A percentile compares a stretch with the other conserved stretches of the same genome.
Conservation (phyloP, 352 stramenopile species). For the Ochromonadaceae sp. region DNA sequence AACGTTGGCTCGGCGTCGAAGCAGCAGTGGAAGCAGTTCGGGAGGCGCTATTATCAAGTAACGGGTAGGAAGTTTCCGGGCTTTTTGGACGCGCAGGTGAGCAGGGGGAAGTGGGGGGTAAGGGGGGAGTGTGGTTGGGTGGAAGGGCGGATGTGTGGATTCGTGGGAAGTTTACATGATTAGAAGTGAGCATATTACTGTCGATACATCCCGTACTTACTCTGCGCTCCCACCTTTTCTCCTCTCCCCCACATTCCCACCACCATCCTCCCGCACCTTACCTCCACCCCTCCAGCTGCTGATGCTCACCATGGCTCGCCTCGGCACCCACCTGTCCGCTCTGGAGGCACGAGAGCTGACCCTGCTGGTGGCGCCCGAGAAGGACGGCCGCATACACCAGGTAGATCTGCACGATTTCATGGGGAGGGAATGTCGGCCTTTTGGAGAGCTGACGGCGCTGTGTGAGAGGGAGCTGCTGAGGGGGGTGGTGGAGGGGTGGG, state of each 20-base stretch:
- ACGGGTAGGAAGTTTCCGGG: not conserved
- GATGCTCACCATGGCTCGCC: not conserved
- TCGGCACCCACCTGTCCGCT: not conserved
- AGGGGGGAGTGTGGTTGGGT: too few relatives aligned
- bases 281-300: too few relatives aligned
- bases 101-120: too few relatives aligned
- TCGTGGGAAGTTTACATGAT: too few relatives aligned
- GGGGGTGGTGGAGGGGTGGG: not conserved
- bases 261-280: too few relatives aligned
- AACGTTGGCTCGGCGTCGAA: not conserved
- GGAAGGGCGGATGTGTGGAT: too few relatives aligned
- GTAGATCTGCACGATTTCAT: constrained; percentile 8
- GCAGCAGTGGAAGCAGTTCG: not conserved
- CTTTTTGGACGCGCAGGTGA: not conserved
- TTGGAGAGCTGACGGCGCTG: not conserved
- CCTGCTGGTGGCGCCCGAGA: constrained; percentile 6
- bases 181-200: too few relatives aligned
- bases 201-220: too few relatives aligned
- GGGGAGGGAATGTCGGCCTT: not conserved
- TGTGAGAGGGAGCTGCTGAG: not conserved
- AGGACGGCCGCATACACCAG: not conserved
- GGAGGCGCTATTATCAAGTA: not conserved
- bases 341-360: not conserved
- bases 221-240: too few relatives aligned
- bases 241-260: too few relatives aligned